A percentile compares a stretch with the other conserved stretches of the same genome.
Conservation (phyloP, 371 early-diverging fungal genomes). For the Rhizopus arrhizus region DNA sequence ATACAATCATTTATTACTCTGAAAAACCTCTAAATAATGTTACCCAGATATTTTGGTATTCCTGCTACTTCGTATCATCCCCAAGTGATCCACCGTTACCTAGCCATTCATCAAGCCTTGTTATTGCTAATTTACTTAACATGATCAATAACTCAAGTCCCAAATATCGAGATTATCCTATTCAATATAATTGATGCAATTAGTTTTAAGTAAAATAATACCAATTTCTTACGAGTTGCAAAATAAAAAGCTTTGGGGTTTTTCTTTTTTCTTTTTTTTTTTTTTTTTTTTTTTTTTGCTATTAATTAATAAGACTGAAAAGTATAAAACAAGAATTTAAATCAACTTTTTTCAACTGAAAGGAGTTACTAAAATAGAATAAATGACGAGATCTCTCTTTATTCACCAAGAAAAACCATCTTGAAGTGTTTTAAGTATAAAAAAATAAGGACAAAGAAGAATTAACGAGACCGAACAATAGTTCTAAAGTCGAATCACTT, state of each 20-base stretch:
- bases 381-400: slow-evolving; percentile 11
- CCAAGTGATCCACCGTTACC: slow-evolving; percentile 15
- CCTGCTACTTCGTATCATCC: slow-evolving; percentile 13
- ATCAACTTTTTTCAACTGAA: slow-evolving; percentile 10
- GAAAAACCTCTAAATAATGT: slow-evolving; percentile 19
- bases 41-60: slow-evolving; percentile 19
- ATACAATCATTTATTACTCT: slow-evolving; percentile 17
- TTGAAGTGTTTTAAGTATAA: background rate
- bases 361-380: slow-evolving; percentile 9
- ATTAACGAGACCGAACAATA: no score
- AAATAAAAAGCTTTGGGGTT: slow-evolving; percentile 1
- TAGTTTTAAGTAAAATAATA: background rate
- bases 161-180: slow-evolving; percentile 24
- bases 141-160: slow-evolving; percentile 18
- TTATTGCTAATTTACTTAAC: slow-evolving; percentile 17
- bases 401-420: slow-evolving; percentile 10
- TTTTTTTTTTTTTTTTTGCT: no score
- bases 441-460: no score
- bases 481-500: no score
- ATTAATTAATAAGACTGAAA: no score
- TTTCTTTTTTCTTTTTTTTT: no score
- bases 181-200: slow-evolving; percentile 16
- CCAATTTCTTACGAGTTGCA: background rate
- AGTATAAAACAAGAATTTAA: background rate
- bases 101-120: slow-evolving; percentile 21